Evolutionary conservation across 106 monocot species (phyloP).

Genomic region (Platanthera zijinensis): DNA sequence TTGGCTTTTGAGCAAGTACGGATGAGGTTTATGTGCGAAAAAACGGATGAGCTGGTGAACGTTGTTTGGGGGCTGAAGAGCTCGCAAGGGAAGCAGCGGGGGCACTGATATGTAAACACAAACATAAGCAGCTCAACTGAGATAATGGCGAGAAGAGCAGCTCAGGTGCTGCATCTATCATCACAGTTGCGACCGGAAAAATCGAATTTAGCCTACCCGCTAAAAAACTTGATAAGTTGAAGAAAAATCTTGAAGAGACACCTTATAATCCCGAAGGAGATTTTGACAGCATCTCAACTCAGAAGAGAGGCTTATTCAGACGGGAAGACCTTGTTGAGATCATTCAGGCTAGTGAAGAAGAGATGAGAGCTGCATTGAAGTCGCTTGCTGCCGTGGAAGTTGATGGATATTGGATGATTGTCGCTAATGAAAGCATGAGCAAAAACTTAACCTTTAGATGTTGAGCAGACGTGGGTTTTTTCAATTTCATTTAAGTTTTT

Average conservation of each 20-base stretch:
- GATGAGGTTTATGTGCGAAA: too few relatives aligned
- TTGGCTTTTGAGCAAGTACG: too few relatives aligned
- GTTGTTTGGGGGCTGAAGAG: too few relatives aligned
- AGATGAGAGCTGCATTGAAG: constrained; percentile 46
- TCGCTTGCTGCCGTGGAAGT: constrained; percentile 70
- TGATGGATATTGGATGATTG: constrained; percentile 74
- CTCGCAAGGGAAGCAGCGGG: too few relatives aligned
- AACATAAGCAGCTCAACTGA: too few relatives aligned
- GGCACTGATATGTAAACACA: too few relatives aligned
- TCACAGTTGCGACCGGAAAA: constrained; percentile 63
- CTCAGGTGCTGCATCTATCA: constrained; percentile 26
- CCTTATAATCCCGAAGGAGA: constrained; percentile 76
- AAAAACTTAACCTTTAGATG: constrained; percentile 8
- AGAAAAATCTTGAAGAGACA: constrained; percentile 45
- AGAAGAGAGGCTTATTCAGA: constrained; percentile 38
- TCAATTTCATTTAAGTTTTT: background rate
- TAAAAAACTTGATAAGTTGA: constrained; percentile 83
- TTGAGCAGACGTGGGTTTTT: background rate
- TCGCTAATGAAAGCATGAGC: constrained; percentile 42
- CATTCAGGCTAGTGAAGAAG: constrained; percentile 84
- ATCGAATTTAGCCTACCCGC: constrained; percentile 68
- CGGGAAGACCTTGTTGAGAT: constrained; percentile 55
- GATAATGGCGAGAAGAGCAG: constrained; percentile 2
- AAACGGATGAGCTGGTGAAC: too few relatives aligned
- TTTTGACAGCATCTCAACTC: constrained; percentile 3